Evolutionary conservation across 805 yeast species (phyloP), one percentile per base, ranked within the genome.

Genomic region (Schizosaccharomyces japonicus): DNA sequence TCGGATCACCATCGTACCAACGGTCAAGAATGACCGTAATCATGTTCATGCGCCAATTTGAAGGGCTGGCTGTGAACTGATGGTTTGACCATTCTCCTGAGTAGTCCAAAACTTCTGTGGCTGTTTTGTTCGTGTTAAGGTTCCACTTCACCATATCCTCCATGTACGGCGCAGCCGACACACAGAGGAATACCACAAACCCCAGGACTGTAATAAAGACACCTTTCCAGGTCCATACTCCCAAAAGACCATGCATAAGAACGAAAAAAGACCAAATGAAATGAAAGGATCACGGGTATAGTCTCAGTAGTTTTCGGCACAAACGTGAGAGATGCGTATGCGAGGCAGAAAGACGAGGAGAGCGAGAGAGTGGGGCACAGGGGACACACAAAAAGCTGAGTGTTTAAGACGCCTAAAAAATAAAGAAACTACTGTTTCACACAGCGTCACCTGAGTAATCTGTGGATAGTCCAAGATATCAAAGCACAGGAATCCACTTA

Each of bases 1-100:
- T 42, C 13, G 46, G 46, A 42, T 42, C 46, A 11, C 46, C 46
- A 25, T 42, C 46, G 29, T 23, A 29, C 46, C 46, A 42, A 8
- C 26, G 21, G 29, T 42, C 46, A 15, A 42, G 17, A 29, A 28
- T 28, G 27, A 42, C 26, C 13, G 46, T 42, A 13, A 23, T 23
- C 13, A 29, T 27, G 13, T 29, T 29, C 21, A 27, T 23, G 21
- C 46, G 23, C 46, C 46, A 42, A 13, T 25, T 13, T 42, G 23
- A 11, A 10, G 46, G 46, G 10, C 33, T 27, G 27, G 46, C 31
- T 7, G 17, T 23, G 21, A 42, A 42, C 13, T 27, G n/a, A 17
- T 42, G 46, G 5, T 42, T 26, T 28, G 6, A n/a, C 46, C 46
- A 42, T 27, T 23, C 33, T 15, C 46, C 46, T 5, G 21, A 27